Evolutionary conservation across 345 rosid genomes (phyloP), one percentile per base, ranked within the genome.

Genomic region (Salix suchowensis): DNA sequence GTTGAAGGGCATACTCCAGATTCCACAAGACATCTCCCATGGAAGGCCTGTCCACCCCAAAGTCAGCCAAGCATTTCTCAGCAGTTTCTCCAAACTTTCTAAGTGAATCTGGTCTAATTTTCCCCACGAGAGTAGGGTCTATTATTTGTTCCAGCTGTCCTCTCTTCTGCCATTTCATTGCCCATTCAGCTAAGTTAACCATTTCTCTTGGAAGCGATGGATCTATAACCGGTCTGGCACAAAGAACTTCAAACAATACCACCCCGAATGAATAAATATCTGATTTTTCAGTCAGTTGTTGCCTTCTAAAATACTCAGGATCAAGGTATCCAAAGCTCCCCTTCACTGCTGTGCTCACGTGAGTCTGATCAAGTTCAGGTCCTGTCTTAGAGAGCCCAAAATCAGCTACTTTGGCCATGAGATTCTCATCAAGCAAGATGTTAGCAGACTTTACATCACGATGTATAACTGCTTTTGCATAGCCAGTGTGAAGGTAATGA

Each of bases 181-280:
- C 97, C 97, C 97, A 91, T 74, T 92, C 98, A 4, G 98, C 97
- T 61, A 94, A 85, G 82, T 94, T 94, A 79, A 94, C 97, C 93
- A 80, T 92, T 68, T 94, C 97, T 85, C 98, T 82, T 1, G 96
- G 89, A 60, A 90, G 95, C 13, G 98, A 76, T 0, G 97, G 96
- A 81, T 92, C 94, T 79, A 94, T 94, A 68, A 94, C 97, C 0
- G 98, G 94, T 74, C 98, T 87, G 7, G 97, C 98, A 70, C 98
- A 94, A n/a, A 94, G 89, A 78, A 94, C 94, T 78, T 94, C 98
- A 32, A 94, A 87, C 83, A 94, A 80, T 36, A 94, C 98, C 34
- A 94, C 98, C 13, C 98, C 98, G 28, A 94, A 94, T 7, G 98
- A 94, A 85, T 94, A 94, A 7, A 94, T 94, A 42, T 91, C 96